Evolutionary conservation across 2,329 filamentous ascomycete species (phyloP).

Genomic region (Penicillium sp.): DNA sequence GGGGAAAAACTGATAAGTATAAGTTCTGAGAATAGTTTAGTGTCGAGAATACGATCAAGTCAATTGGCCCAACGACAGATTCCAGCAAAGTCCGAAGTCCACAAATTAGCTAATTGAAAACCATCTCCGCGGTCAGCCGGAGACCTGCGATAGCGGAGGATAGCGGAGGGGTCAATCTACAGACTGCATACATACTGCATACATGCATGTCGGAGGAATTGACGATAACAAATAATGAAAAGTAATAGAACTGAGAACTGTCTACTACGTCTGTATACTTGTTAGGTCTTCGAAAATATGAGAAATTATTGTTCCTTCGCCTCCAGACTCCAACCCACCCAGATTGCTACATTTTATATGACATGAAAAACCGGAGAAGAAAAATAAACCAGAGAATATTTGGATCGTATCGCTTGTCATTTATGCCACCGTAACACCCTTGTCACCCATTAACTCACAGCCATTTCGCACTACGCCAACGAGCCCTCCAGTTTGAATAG

Average conservation of each 20-base stretch:
- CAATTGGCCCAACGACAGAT: neutral
- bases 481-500: slow-evolving; percentile 86
- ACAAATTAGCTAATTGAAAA: slow-evolving; percentile 20
- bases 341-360: slow-evolving; percentile 1
- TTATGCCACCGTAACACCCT: slow-evolving; percentile 22
- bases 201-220: too few relatives aligned
- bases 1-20: neutral
- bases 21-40: neutral
- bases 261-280: too few relatives aligned
- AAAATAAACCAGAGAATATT: neutral
- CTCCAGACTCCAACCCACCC: neutral
- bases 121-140: neutral
- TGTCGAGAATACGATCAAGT: neutral
- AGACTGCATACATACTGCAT: too few relatives aligned
- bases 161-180: too few relatives aligned
- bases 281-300: neutral
- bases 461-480: slow-evolving; percentile 86
- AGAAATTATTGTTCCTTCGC: neutral
- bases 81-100: neutral
- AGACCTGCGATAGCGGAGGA: too few relatives aligned
- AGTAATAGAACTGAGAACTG: too few relatives aligned
- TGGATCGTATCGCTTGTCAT: neutral
- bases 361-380: neutral
- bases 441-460: slow-evolving; percentile 66
- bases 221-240: too few relatives aligned